A percentile compares a stretch with the other conserved stretches of the same genome.
Evolutionary conservation across 495 filamentous ascomycete species (phyloP).

Genomic region (Parathielavia hyrcaniae): DNA sequence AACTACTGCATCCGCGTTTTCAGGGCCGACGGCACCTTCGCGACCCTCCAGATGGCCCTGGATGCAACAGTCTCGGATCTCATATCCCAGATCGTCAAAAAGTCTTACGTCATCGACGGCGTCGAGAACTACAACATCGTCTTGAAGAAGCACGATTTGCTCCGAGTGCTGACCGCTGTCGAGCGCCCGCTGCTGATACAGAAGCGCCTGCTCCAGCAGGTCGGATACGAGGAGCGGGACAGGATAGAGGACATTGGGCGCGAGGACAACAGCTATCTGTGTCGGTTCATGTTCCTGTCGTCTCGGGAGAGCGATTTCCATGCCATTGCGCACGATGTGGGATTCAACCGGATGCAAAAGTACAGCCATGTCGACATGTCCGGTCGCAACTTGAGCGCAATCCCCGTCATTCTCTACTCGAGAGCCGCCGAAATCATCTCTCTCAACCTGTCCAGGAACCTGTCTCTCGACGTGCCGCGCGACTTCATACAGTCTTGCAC

Average conservation of each 20-base stretch:
- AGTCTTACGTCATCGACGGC: slow-evolving; percentile 84
- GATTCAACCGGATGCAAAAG: slow-evolving; percentile 73
- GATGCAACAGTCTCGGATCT: slow-evolving; percentile 81
- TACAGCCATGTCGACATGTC: slow-evolving; percentile 89
- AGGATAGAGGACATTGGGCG: slow-evolving; percentile 90
- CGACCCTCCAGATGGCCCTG: slow-evolving; percentile 73
- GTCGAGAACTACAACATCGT: slow-evolving; percentile 92
- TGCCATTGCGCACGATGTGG: slow-evolving; percentile 57
- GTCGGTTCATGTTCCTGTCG: slow-evolving; percentile 89
- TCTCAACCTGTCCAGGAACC: slow-evolving; percentile 84
- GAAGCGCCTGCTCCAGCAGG: slow-evolving; percentile 84
- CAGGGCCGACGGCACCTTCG: slow-evolving; percentile 86
- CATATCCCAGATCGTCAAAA: slow-evolving; percentile 74
- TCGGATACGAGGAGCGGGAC: slow-evolving; percentile 83
- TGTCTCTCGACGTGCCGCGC: slow-evolving; percentile 85
- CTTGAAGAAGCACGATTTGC: slow-evolving; percentile 86
- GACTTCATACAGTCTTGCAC: slow-evolving; percentile 95
- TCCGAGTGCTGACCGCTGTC: slow-evolving; percentile 64
- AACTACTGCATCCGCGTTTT: slow-evolving; percentile 95
- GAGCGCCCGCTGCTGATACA: slow-evolving; percentile 90
- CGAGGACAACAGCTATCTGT: slow-evolving; percentile 95
- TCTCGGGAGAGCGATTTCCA: slow-evolving; percentile 76
- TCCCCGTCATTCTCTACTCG: slow-evolving; percentile 88
- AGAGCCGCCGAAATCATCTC: slow-evolving; percentile 90
- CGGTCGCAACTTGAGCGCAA: slow-evolving; percentile 87